Conservation (phyloP, 2,329 filamentous ascomycete species). For the Aspergillus pseudonomiae region DNA sequence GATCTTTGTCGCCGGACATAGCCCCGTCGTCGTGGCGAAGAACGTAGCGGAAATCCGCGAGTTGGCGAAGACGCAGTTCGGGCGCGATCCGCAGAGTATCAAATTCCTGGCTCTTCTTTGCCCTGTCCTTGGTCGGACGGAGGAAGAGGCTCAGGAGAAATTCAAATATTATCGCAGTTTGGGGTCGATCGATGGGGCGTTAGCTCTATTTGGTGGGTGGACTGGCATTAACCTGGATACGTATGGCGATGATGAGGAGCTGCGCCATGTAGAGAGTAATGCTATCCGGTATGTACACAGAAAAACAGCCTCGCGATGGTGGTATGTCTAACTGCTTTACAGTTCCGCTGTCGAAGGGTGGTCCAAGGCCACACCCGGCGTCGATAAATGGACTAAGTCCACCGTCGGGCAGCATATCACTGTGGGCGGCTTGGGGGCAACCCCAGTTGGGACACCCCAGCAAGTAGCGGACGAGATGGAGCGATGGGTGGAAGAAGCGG, state of each 20-base stretch:
- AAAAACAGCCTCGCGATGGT: background rate
- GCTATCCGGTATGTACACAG: slow-evolving; percentile 52
- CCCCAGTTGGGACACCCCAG: slow-evolving; percentile 65
- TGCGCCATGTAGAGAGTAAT: slow-evolving; percentile 64
- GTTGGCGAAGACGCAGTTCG: slow-evolving; percentile 54
- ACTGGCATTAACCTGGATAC: slow-evolving; percentile 67
- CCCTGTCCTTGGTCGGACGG: slow-evolving; percentile 65
- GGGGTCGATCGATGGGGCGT: slow-evolving; percentile 66
- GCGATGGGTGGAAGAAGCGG: slow-evolving; percentile 67
- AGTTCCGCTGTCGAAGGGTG: slow-evolving; percentile 55
- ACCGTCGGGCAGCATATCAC: slow-evolving; percentile 70
- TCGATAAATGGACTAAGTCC: slow-evolving; percentile 71
- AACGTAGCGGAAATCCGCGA: slow-evolving; percentile 66
- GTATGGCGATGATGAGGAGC: slow-evolving; percentile 66
- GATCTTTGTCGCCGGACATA: slow-evolving; percentile 70
- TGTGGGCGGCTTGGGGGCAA: slow-evolving; percentile 68
- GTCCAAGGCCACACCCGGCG: slow-evolving; percentile 60
- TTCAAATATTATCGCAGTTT: slow-evolving; percentile 64
- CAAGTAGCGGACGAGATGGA: slow-evolving; percentile 71
- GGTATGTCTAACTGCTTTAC: background rate
- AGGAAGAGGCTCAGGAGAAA: slow-evolving; percentile 68
- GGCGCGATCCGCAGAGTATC: slow-evolving; percentile 62
- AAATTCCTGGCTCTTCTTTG: slow-evolving; percentile 70
- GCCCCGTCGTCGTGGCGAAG: slow-evolving; percentile 62
- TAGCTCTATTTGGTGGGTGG: slow-evolving; percentile 75